A percentile compares a stretch with the other conserved stretches of the same genome.
These are phyloP conservation scores for Acanthamoeba sp. DNA, from an alignment of 208 protist species.

Conservation along the genomic window DNA sequence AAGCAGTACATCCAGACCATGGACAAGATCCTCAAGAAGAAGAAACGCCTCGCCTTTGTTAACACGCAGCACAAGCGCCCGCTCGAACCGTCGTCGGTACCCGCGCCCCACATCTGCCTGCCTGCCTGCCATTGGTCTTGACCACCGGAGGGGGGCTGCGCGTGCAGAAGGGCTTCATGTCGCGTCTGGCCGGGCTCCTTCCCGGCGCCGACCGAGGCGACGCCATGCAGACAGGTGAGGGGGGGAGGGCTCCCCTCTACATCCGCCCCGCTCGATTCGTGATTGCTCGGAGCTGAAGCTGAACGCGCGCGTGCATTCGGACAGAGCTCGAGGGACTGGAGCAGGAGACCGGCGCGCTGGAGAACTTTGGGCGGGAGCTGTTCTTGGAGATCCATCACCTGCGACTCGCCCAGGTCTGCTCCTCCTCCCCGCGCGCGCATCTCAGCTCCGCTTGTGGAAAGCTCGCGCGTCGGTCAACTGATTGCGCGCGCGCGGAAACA, in stretches of 20 bases:
- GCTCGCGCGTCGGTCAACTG: neutral
- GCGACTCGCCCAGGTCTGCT: constrained; percentile 28
- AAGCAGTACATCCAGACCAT: constrained; percentile 74
- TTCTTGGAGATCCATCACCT: constrained; percentile 68
- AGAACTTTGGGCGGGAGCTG: constrained; percentile 64
- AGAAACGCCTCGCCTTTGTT: constrained; percentile 52
- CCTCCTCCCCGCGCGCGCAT: neutral
- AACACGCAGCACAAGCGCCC: constrained; percentile 18
- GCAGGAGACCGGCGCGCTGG: constrained; percentile 23
- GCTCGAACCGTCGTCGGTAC: neutral
- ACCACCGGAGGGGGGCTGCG: neutral
- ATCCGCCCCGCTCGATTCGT: neutral
- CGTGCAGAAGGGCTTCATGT: neutral
- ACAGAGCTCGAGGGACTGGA: constrained; percentile 11
- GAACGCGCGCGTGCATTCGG: no score
- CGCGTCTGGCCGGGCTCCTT: neutral
- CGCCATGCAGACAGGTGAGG: neutral
- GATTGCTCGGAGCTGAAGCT: no score
- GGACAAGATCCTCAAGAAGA: constrained; percentile 76
- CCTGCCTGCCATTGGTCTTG: neutral
- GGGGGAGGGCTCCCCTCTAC: neutral
- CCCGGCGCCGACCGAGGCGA: neutral
- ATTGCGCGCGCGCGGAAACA: neutral
- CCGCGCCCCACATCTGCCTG: no score
- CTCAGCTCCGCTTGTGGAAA: neutral